Conservation (phyloP, 257 asterid species). For the Leonotis leonurus region DNA sequence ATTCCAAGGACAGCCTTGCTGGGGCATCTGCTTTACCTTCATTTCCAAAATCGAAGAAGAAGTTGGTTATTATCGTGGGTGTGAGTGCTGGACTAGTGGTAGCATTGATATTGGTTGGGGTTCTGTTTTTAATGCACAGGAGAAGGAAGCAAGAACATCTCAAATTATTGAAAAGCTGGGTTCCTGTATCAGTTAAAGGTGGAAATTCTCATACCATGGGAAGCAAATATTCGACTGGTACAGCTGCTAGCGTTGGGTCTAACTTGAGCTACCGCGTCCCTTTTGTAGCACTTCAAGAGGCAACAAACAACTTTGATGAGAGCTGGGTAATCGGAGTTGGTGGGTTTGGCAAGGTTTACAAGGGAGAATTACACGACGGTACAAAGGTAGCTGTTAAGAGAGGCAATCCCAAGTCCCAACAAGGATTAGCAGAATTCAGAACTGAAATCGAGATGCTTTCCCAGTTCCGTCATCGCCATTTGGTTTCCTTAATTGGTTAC, state of each 20-base stretch:
- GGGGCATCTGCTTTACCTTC: constrained; percentile 29
- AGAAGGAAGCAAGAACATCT: constrained; percentile 48
- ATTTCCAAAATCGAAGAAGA: constrained; percentile 34
- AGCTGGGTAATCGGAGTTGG: constrained; percentile 43
- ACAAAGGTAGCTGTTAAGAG: constrained; percentile 42
- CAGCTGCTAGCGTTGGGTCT: constrained; percentile 59
- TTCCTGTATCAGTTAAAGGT: constrained; percentile 68
- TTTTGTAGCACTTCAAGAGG: constrained; percentile 39
- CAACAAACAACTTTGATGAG: constrained; percentile 50
- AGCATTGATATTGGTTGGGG: constrained; percentile 30
- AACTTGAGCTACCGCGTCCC: constrained; percentile 63
- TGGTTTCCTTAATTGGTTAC: constrained; percentile 42
- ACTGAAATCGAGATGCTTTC: constrained; percentile 56
- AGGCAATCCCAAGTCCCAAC: constrained; percentile 44
- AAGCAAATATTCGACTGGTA: constrained; percentile 71
- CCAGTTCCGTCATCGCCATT: constrained; percentile 46
- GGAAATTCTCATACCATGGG: constrained; percentile 74
- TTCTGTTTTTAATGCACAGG: constrained; percentile 35
- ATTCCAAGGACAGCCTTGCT: constrained; percentile 59
- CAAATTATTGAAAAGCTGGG: constrained; percentile 62
- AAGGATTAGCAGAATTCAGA: constrained; percentile 44
- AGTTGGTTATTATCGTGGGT: constrained; percentile 60
- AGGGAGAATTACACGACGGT: constrained; percentile 35
- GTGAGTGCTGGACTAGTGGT: constrained; percentile 39
- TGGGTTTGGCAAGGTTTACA: constrained; percentile 55